Base-by-base conservation (phyloP, 441 rosid genomes). In the Gossypium trilobum region DNA sequence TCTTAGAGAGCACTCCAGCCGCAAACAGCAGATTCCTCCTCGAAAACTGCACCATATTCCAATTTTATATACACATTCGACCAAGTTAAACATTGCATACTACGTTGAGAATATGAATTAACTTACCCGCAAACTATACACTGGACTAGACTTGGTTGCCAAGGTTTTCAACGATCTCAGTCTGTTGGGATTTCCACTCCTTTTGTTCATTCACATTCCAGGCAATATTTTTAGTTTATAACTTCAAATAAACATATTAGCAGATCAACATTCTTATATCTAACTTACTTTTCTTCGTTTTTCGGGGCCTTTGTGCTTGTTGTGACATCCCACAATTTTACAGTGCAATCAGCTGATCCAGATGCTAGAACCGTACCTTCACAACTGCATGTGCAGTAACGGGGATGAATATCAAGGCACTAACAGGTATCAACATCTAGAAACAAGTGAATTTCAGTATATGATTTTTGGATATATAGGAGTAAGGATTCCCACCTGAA, bases 301-400 rank as follows among this genome's bases (percentile, higher is more conserved):
- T 79, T 86, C 4, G 88, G 78, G 33, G 62, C 68, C 78, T 91
- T 95, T 20, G 93, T 74, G 75, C 97, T 90, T 52, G 92, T 70
- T 72, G 83, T 86, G 65, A 90, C 92, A 63, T 93, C 98, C 99
- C 98, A 93, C 57, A 93, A 82, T 79, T 90, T 93, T 31, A 93
- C 91, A 10, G 90, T 91, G 84, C 89, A 88, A 85, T 93, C 98
- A 7, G 98, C 99, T 62, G 98, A 93, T 73, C 99, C 98, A 66
- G 99, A 92, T 60, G 97, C 99, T 14, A 95, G 91, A 77, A 95
- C 89, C 23, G 93, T 81, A 36, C 98, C 96, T 87, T 95, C 99
- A 42, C 89, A 80, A 11, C 99, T 95, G 91, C 68, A 73, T 71
- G 54, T 27, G 20, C 56, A 72, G 61, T 58, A 31, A 5, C 16